Percentiles rank a stretch among this genome's conserved stretches.
These are phyloP conservation scores for Kandelia obovata DNA, from an alignment of 345 rosid genomes.

Conservation along the genomic window DNA sequence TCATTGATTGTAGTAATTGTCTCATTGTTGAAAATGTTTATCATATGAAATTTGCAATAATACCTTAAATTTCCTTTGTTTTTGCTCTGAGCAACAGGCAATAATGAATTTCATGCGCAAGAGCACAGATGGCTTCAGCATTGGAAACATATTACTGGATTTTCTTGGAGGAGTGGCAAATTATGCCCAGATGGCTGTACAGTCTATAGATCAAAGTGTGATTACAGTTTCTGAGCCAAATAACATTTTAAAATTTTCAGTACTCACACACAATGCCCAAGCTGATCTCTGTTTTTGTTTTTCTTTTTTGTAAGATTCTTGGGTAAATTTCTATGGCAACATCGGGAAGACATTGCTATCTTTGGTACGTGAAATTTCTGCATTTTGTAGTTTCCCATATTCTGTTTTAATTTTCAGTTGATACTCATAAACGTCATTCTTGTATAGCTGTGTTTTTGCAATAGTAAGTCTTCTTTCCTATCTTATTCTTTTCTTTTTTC, in stretches of 20 bases:
- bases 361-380: constrained; percentile 36
- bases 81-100: constrained; percentile 42
- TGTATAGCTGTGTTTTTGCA: not conserved
- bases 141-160: constrained; percentile 85
- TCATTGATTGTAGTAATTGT: not conserved
- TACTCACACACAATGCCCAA: too few relatives aligned
- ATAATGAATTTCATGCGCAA: constrained; percentile 73
- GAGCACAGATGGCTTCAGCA: constrained; percentile 91
- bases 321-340: constrained; percentile 92
- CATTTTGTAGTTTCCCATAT: too few relatives aligned
- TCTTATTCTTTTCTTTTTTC: too few relatives aligned
- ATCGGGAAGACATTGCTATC: constrained; percentile 81
- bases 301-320: constrained; percentile 51
- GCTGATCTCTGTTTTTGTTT: not conserved
- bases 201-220: constrained; percentile 83
- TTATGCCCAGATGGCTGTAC: constrained; percentile 66
- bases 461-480: too few relatives aligned
- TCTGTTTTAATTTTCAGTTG: too few relatives aligned
- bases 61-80: not conserved
- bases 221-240: not conserved
- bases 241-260: not conserved
- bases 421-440: not conserved
- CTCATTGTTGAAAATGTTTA: not conserved
- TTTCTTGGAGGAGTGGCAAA: constrained; percentile 69
- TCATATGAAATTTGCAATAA: too few relatives aligned